Base-by-base conservation (phyloP, 176 grass and related monocot genomes). In the Elymus sibiricus region DNA sequence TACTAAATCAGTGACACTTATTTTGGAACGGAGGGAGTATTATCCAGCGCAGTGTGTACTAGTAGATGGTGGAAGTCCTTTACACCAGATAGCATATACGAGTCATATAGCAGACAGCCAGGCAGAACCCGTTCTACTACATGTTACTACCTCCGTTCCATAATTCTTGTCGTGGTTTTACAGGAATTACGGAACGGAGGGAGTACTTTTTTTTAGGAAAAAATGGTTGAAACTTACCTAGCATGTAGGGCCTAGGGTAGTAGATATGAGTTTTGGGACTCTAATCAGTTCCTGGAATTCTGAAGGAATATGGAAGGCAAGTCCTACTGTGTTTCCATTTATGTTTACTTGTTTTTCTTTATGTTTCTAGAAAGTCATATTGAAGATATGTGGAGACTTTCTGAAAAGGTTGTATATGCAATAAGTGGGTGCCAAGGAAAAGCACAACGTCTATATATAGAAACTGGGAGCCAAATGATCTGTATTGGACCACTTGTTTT, bases 291-390 rank as follows among this genome's bases (percentile, higher is more conserved):
- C 27, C 69, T 0, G 9, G 19, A 25, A 80, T 40, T 59, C 10
- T 38, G 13, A 40, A 78, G 5, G 73, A 67, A 67, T 77, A 67
- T 63, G 43, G 14, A 83, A 65, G 62, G 56, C 11, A 77, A 74
- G 43, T 27, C 12, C 55, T 56, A 80, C 46, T 34, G 40, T 13
- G 17, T 19, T 32, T 19, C 22, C 63, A 60, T 79, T 63, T 73
- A 37, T 88, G 64, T 35, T 81, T 85, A 43, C 21, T 46, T 13
- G 19, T 66, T 66, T 74, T 13, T 38, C 12, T 83, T 12, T 46
- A 7, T 70, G 4, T 59, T 53, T 76, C 44, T 76, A 40, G 26
- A 69, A 88, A 76, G 27, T 81, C 39, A 76, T 22, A 17, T 76
- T 44, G 31, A 24, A 51, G 51, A 82, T 38, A 9, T 77, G 40